These are phyloP conservation scores for Wickerhamiella hasegawae DNA, from an alignment of 805 yeast species.

Conservation along the genomic window DNA sequence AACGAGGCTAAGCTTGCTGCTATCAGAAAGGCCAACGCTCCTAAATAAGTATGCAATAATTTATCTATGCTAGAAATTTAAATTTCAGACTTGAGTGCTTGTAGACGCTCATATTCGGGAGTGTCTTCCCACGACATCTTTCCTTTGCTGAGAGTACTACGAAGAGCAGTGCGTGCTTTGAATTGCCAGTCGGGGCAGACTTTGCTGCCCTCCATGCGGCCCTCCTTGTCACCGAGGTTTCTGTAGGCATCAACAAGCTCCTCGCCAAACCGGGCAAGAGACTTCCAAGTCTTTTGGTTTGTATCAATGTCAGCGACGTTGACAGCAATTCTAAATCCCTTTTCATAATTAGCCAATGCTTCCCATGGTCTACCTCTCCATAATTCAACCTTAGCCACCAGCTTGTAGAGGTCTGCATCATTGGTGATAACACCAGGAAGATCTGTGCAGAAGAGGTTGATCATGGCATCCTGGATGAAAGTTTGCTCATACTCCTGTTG, in stretches of 20 bases:
- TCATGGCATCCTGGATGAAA: slow-evolving; percentile 33
- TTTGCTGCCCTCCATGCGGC: slow-evolving; percentile 45
- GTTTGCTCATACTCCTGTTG: not conserved
- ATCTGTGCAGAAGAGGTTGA: slow-evolving; percentile 52
- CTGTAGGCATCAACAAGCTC: slow-evolving; percentile 79
- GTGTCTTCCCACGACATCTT: slow-evolving; percentile 19
- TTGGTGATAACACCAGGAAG: slow-evolving; percentile 56
- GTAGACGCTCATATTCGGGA: slow-evolving; percentile 2
- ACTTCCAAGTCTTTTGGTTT: slow-evolving; percentile 52
- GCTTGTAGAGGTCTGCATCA: slow-evolving; percentile 58
- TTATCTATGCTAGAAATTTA: not conserved
- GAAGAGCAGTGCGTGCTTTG: slow-evolving; percentile 55
- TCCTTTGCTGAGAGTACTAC: slow-evolving; percentile 68
- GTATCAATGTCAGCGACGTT: slow-evolving; percentile 48
- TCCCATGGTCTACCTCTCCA: slow-evolving; percentile 86
- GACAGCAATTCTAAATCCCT: slow-evolving; percentile 61
- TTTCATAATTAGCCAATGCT: slow-evolving; percentile 70
- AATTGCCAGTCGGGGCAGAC: slow-evolving; percentile 89
- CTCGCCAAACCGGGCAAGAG: slow-evolving; percentile 60
- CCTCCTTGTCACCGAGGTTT: slow-evolving; percentile 57
- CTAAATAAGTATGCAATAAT: not conserved
- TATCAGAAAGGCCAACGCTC: slow-evolving; percentile 9
- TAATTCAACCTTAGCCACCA: slow-evolving; percentile 68
- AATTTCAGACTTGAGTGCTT: not conserved
- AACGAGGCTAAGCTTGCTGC: slow-evolving; percentile 11